These are phyloP conservation scores for Trichosanthes cucumerina DNA, from an alignment of 306 rosid genomes.

Conservation along the genomic window DNA sequence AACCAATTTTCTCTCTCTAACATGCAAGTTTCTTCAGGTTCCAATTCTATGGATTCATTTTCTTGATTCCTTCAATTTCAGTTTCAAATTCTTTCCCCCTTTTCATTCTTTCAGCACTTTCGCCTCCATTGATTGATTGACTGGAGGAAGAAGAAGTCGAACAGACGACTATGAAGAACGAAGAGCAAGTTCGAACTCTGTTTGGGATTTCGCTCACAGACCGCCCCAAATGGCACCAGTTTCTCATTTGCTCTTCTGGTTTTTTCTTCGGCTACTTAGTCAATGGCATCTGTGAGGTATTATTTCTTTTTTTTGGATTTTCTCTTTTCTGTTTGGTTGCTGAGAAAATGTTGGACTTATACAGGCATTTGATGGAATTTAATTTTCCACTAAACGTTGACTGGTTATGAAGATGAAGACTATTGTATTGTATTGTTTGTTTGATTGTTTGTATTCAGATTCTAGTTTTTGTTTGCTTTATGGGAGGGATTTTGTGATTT, in stretches of 20 bases:
- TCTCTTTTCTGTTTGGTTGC: constrained; percentile 14
- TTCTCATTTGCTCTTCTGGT: constrained; percentile 85
- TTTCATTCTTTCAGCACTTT: not conserved
- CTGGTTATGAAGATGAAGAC: not conserved
- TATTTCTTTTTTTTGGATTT: constrained; percentile 6
- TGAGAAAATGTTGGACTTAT: not conserved
- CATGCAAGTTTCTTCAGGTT: not conserved
- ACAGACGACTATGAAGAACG: constrained; percentile 44
- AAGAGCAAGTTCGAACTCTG: constrained; percentile 62
- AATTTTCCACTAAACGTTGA: not conserved
- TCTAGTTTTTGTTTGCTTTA: not conserved
- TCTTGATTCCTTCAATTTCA: not conserved
- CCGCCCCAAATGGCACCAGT: constrained; percentile 79
- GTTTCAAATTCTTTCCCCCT: not conserved
- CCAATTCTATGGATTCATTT: not conserved
- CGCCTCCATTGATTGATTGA: not conserved
- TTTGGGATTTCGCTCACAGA: constrained; percentile 90
- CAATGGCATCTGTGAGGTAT: constrained; percentile 91
- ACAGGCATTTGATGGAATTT: not conserved
- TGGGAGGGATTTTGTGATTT: not conserved
- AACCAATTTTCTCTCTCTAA: not conserved
- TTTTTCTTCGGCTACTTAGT: constrained; percentile 95
- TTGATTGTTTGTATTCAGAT: not conserved
- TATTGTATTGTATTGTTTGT: not conserved
- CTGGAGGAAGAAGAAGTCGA: not conserved